These are phyloP conservation scores for Lactuca sativa DNA, from an alignment of 129 eudicot species.

Conservation along the genomic window DNA sequence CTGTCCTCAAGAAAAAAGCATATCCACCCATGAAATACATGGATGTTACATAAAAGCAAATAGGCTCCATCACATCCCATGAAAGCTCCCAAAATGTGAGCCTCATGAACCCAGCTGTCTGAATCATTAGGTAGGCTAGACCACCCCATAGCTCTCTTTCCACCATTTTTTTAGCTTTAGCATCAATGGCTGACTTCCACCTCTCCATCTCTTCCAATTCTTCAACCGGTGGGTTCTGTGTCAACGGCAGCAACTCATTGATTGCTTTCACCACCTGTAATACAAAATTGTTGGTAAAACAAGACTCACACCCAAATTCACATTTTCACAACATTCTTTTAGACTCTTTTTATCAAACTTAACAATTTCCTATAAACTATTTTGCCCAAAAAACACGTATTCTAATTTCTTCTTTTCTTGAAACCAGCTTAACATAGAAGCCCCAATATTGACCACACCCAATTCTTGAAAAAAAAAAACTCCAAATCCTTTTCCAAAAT, in stretches of 20 bases:
- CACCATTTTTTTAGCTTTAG: slow-evolving; percentile 60
- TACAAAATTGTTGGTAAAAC: slow-evolving; percentile 46
- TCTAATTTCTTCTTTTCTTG: slow-evolving; percentile 23
- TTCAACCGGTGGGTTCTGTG: slow-evolving; percentile 42
- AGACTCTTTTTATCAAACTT: slow-evolving; percentile 6
- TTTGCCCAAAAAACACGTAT: slow-evolving; percentile 7
- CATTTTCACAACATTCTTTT: neutral
- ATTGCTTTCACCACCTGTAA: slow-evolving; percentile 91
- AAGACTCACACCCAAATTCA: slow-evolving; percentile 35
- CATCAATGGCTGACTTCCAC: slow-evolving; percentile 58
- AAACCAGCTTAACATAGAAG: neutral
- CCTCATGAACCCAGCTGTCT: slow-evolving; percentile 94
- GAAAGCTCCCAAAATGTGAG: slow-evolving; percentile 97
- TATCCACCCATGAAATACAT: slow-evolving; percentile 91
- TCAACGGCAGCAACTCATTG: slow-evolving; percentile 47
- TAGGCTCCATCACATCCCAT: slow-evolving; percentile 99
- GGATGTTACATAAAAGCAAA: slow-evolving; percentile 90
- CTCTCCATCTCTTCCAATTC: slow-evolving; percentile 76
- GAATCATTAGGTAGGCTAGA: slow-evolving; percentile 69
- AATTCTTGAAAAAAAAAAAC: slow-evolving; percentile 5
- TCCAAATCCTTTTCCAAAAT: slow-evolving; percentile 14
- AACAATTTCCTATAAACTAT: slow-evolving; percentile 10
- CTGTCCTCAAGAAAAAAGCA: slow-evolving; percentile 81
- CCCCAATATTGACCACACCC: slow-evolving; percentile 30
- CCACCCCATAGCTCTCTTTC: slow-evolving; percentile 84